Evolutionary conservation across 2,329 filamentous ascomycete species (phyloP), one percentile per base, ranked within the genome.

Genomic region (Boeremia lycopersici): DNA sequence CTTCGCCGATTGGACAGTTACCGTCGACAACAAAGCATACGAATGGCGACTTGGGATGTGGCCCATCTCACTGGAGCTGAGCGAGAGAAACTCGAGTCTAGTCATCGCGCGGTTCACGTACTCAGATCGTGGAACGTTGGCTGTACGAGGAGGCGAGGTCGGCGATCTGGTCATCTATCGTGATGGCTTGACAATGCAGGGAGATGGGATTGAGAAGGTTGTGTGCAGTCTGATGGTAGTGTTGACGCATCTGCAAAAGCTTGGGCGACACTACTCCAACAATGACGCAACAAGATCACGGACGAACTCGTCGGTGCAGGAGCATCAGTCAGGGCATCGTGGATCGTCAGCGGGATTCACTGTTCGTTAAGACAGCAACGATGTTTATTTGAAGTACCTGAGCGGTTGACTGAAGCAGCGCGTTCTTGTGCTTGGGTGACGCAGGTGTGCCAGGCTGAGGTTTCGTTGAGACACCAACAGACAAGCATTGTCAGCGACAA

Each of bases 41-140:
- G 56, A 54, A 10, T 74, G 70, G 70, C 42, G 38, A 13, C 55
- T 74, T 8, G 60, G 62, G 12, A 64, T 58, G 39, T 55, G 49
- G 29, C 68, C 69, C 1, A 45, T 67, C 13, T 63, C 65, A 15
- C 56, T 74, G 33, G 60, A 59, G 10, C 46, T 74, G 48, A 55
- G 54, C 11, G 61, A 67, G 42, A 56, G 44, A 29, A 42, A 31
- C 13, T 60, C 60, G 12, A 48, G 13, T 33, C n/a, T 61, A 4
- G 57, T 65, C 31, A 63, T 72, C 56, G 71, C 71, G 15, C 64
- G 69, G 26, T 73, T 74, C 48, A 68, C 62, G 3, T 73, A 68
- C 42, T 71, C 70, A 4, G 50, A 53, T 6, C 49, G 56, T 7
- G 71, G 71, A 15, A 65, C 64, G 13, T 11, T 57, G 45, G 71